Evolutionary conservation across 2,329 filamentous ascomycete species (phyloP).

Genomic region (Byssothecium circinans): DNA sequence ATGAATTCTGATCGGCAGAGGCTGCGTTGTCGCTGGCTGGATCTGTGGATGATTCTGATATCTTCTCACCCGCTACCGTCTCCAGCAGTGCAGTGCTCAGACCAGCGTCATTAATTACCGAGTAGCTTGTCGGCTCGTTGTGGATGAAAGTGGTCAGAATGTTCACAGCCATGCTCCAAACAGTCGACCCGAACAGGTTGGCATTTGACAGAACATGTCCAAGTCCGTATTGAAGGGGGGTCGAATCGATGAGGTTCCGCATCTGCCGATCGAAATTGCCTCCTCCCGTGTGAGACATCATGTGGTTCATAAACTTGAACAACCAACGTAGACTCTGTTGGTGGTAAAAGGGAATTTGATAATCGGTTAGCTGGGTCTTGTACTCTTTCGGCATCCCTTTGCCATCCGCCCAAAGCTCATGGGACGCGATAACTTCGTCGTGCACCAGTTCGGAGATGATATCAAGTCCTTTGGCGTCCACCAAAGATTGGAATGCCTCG

Average conservation of each 20-base stretch:
- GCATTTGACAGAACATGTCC: slow-evolving; percentile 81
- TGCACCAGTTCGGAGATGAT: slow-evolving; percentile 86
- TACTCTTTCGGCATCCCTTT: slow-evolving; percentile 71
- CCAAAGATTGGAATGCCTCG: slow-evolving; percentile 81
- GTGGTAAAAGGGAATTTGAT: slow-evolving; percentile 87
- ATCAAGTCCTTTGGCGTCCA: slow-evolving; percentile 80
- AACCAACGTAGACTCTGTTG: slow-evolving; percentile 93
- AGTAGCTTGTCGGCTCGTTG: slow-evolving; percentile 96
- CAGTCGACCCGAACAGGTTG: slow-evolving; percentile 79
- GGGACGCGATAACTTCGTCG: slow-evolving; percentile 72
- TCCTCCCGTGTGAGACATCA: slow-evolving; percentile 78
- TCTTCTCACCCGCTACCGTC: slow-evolving; percentile 63
- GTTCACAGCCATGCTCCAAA: slow-evolving; percentile 93
- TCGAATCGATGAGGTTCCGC: slow-evolving; percentile 91
- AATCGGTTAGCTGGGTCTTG: slow-evolving; percentile 84
- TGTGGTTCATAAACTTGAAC: slow-evolving; percentile 93
- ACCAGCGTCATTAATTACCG: slow-evolving; percentile 90
- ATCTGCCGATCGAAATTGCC: slow-evolving; percentile 87
- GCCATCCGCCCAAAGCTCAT: slow-evolving; percentile 66
- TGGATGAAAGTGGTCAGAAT: slow-evolving; percentile 97
- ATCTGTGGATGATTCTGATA: slow-evolving; percentile 19
- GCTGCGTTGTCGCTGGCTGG: slow-evolving; percentile 1
- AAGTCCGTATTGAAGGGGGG: slow-evolving; percentile 76
- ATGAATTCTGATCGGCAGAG: slow-evolving; percentile 14
- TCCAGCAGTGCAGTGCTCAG: slow-evolving; percentile 85